These are phyloP conservation scores for Calonectria honghensis DNA, from an alignment of 2,329 filamentous ascomycete species.

Conservation along the genomic window DNA sequence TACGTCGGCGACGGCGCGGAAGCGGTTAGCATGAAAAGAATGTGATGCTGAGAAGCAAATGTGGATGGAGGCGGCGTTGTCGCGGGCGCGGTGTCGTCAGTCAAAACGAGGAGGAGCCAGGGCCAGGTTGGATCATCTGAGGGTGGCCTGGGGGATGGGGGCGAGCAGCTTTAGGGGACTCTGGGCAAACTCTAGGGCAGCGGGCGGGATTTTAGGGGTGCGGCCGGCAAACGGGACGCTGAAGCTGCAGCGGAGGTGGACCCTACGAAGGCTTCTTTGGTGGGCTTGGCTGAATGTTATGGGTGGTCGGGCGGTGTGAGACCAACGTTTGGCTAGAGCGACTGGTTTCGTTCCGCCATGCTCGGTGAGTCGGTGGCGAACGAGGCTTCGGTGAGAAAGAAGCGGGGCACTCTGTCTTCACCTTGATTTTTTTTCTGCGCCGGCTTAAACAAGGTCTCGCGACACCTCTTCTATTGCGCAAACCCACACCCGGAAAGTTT, in stretches of 20 bases:
- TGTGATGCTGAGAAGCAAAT: slow-evolving; percentile 34
- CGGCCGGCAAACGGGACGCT: slow-evolving; percentile 22
- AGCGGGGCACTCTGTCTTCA: slow-evolving; percentile 54
- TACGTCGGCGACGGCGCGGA: slow-evolving; percentile 43
- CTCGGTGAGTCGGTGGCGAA: slow-evolving; percentile 47
- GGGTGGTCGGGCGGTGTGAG: slow-evolving; percentile 31
- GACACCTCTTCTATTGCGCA: slow-evolving; percentile 39
- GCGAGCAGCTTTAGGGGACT: slow-evolving; percentile 28
- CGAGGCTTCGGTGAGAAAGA: slow-evolving; percentile 48
- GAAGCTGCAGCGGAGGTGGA: slow-evolving; percentile 29
- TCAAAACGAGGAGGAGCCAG: slow-evolving; percentile 50
- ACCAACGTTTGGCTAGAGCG: slow-evolving; percentile 4
- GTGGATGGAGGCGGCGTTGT: slow-evolving; percentile 43
- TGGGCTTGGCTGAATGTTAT: slow-evolving; percentile 5
- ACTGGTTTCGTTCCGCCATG: slow-evolving; percentile 15
- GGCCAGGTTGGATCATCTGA: slow-evolving; percentile 47
- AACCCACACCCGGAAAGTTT: slow-evolving; percentile 46
- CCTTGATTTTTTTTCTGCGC: slow-evolving; percentile 56
- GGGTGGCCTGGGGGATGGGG: slow-evolving; percentile 38
- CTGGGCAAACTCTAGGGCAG: slow-evolving; percentile 26
- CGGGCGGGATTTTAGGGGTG: slow-evolving; percentile 35
- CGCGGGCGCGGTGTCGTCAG: slow-evolving; percentile 48
- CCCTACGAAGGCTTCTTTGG: slow-evolving; percentile 1
- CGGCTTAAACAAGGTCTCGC: slow-evolving; percentile 35
- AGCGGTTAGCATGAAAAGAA: slow-evolving; percentile 33